Evolutionary conservation across 208 protist genomes (phyloP).

Genomic region (Trypanosoma scelopori): DNA sequence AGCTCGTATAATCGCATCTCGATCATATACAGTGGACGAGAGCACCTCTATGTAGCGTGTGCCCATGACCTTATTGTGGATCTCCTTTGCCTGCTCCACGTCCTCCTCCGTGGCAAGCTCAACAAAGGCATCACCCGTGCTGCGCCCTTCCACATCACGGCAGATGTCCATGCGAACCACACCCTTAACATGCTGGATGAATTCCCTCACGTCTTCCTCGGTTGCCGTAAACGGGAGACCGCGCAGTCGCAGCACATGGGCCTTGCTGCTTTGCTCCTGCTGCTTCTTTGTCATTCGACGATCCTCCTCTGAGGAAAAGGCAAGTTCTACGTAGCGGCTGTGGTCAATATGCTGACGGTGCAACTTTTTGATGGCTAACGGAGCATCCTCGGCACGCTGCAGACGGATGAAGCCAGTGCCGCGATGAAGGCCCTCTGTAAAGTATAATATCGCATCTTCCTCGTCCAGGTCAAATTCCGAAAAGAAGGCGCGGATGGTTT

Average conservation of each 20-base stretch:
- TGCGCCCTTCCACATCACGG: constrained; percentile 35
- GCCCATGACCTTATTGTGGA: constrained; percentile 55
- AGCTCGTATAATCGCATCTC: constrained; percentile 42
- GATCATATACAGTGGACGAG: constrained; percentile 41
- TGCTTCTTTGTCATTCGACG: constrained; percentile 15
- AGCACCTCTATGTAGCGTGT: constrained; percentile 71
- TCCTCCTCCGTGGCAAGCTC: constrained; percentile 38
- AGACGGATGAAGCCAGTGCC: constrained; percentile 48
- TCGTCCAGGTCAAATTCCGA: constrained; percentile 30
- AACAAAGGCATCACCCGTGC: constrained; percentile 73
- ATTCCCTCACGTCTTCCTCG: constrained; percentile 51
- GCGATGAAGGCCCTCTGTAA: constrained; percentile 35
- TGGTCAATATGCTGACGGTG: constrained; percentile 43
- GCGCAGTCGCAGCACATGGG: constrained; percentile 56
- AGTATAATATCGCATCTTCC: constrained; percentile 33
- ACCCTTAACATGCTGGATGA: constrained; percentile 37
- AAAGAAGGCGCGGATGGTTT: constrained; percentile 46
- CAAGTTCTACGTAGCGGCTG: constrained; percentile 43
- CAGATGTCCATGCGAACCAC: constrained; percentile 49
- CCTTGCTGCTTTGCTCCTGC: constrained; percentile 30
- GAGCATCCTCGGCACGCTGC: constrained; percentile 28
- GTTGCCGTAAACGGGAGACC: constrained; percentile 65
- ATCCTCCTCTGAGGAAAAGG: constrained; percentile 30
- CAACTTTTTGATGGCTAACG: constrained; percentile 30
- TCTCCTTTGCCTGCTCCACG: constrained; percentile 32